phyloP scores from a whole-genome alignment of 2,329 filamentous ascomycete species.

The Fusarium buxicola region DNA sequence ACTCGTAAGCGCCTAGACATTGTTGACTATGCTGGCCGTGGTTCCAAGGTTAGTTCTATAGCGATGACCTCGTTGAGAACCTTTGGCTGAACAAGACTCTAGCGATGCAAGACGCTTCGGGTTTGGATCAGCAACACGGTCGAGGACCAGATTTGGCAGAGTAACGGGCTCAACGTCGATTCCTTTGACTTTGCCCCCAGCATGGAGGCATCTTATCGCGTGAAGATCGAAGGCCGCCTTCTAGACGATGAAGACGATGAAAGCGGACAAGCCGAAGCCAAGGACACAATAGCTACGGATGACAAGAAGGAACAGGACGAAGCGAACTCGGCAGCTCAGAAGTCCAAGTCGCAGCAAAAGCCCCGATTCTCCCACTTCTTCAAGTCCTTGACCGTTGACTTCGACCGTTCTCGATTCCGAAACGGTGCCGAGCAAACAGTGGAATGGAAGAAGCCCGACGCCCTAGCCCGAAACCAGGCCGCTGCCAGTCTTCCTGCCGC shows the following conservation, averaged over 20 bases:
- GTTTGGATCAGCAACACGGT: constrained; percentile 96
- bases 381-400: constrained; percentile 80
- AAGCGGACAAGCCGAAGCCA: constrained; percentile 61
- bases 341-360: constrained; percentile 56
- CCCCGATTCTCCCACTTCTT: constrained; percentile 82
- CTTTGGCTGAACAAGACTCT: constrained; percentile 14
- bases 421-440: constrained; percentile 69
- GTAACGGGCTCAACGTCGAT: constrained; percentile 73
- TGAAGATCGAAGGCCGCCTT: constrained; percentile 91
- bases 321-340: constrained; percentile 46
- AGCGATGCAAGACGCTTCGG: constrained; percentile 86
- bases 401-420: constrained; percentile 71
- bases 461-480: constrained; percentile 62
- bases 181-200: constrained; percentile 85
- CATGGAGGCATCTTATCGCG: constrained; percentile 82
- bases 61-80: background rate
- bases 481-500: constrained; percentile 61
- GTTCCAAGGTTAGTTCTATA: constrained; percentile 68
- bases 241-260: constrained; percentile 77
- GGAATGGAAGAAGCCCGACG: constrained; percentile 87
- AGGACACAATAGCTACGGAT: constrained; percentile 51
- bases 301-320: constrained; percentile 45
- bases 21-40: constrained; percentile 81
- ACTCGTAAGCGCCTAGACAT: constrained; percentile 94
- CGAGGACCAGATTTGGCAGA: constrained; percentile 95